Evolutionary conservation across 345 rosid species (phyloP), one percentile per base, ranked within the genome.

Genomic region (Heritiera littoralis): DNA sequence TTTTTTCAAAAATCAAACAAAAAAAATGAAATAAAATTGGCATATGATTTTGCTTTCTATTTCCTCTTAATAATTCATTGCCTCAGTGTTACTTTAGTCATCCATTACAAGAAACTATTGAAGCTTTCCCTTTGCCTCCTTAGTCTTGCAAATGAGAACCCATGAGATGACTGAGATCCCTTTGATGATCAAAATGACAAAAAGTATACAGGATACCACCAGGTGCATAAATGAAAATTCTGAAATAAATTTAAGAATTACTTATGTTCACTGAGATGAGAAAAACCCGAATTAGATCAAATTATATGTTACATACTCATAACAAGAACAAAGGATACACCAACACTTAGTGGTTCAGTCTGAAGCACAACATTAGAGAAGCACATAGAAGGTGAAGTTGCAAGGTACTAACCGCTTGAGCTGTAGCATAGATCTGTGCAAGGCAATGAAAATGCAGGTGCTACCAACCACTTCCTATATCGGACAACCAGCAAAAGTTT

Each of bases 381-480:
- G 74, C 48, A 30, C 38, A 75, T 38, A 64, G 20, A 76, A 51
- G 12, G 5, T 7, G 76, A 43, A 35, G 35, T 51, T n/a, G 61
- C 28, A 41, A 78, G 49, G 18, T 74, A 88, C 97, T 81, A 75
- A 96, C 99, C 98, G 97, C 23, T 87, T 80, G 80, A 89, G 91
- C 78, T 79, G 87, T 79, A 92, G 70, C 98, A 96, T 94, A 80
- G 99, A 94, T 75, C 90, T 90, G 72, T 88, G 93, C 86, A 96
- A 77, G 67, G 95, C 93, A 86, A 94, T 78, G 83, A 96, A 96
- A 80, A 89, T 82, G 80, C 88, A 77, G 65, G 93, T 90, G 89
- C 98, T 96, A 70, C 99, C 99, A 81, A 89, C 77, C 79, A 93
- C 91, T 90, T 94, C 99, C 99, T 96, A 90, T 81, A 79, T 38